A percentile compares a stretch with the other conserved stretches of the same genome.
Evolutionary conservation across 768 basidiomycete species (phyloP).

Genomic region (Tricholoma sp.): DNA sequence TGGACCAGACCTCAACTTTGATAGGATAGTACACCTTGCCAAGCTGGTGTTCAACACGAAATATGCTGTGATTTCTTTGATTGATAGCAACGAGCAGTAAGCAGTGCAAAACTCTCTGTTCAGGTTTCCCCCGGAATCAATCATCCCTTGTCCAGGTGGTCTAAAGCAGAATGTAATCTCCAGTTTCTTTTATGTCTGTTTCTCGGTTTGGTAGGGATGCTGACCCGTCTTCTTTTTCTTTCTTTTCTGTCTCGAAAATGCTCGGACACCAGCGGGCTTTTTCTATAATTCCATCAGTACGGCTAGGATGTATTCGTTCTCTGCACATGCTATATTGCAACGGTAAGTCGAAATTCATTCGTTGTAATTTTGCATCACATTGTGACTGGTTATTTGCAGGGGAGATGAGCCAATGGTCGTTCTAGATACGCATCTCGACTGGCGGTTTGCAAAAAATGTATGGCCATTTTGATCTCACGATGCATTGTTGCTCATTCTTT

Average conservation of each 20-base stretch:
- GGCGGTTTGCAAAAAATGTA: conserved; percentile 86
- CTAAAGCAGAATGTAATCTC: conserved; percentile 79
- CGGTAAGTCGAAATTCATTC: conserved; percentile 38
- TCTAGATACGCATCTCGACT: conserved; percentile 74
- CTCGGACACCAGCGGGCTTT: conserved; percentile 32
- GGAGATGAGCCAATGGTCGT: conserved; percentile 87
- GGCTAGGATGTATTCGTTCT: conserved; percentile 65
- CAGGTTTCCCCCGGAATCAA: neutral
- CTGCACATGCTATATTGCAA: conserved; percentile 79
- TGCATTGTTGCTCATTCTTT: neutral
- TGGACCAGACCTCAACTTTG: conserved; percentile 83
- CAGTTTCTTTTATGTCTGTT: neutral
- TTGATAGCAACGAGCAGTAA: conserved; percentile 84
- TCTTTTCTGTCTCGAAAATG: conserved; percentile 6
- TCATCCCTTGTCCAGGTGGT: conserved; percentile 51
- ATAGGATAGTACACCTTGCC: conserved; percentile 87
- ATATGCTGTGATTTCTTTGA: conserved; percentile 74
- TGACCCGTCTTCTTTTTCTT: neutral
- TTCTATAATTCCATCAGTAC: conserved; percentile 30
- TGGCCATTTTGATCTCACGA: conserved; percentile 16
- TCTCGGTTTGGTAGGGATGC: neutral
- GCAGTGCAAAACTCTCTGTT: conserved; percentile 21
- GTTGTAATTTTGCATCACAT: neutral
- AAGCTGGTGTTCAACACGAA: conserved; percentile 92
- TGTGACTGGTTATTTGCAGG: conserved; percentile 25